Percentiles rank a stretch among this genome's conserved stretches.
phyloP scores from a whole-genome alignment of 805 yeast genomes.

The Kazachstania kunashirensis region DNA sequence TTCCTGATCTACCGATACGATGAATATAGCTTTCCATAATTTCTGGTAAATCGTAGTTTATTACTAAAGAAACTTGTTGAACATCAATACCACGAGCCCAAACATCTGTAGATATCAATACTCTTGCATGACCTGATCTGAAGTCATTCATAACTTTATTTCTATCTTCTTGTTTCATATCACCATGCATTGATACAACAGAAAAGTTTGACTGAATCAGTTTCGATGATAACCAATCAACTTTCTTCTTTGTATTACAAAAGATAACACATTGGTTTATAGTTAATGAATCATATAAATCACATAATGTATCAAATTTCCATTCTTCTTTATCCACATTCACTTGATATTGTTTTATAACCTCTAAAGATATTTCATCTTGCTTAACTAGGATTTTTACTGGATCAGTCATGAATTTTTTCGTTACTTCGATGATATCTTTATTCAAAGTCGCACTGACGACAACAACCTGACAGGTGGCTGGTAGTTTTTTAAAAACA shows the following conservation, averaged over 20 bases:
- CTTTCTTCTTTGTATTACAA: conserved; percentile 93
- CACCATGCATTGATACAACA: conserved; percentile 92
- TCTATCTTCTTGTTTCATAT: conserved; percentile 88
- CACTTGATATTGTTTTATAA: conserved; percentile 85
- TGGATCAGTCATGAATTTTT: conserved; percentile 90
- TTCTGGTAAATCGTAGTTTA: conserved; percentile 86
- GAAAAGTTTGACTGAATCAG: conserved; percentile 76
- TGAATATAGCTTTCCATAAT: conserved; percentile 92
- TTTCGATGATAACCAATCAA: conserved; percentile 74
- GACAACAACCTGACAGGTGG: conserved; percentile 85
- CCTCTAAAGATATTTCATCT: conserved; percentile 92
- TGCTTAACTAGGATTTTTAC: conserved; percentile 88
- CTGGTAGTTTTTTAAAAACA: conserved; percentile 80
- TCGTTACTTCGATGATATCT: conserved; percentile 84
- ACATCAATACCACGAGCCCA: conserved; percentile 98
- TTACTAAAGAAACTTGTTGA: conserved; percentile 91
- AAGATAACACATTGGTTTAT: conserved; percentile 96
- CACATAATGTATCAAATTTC: conserved; percentile 92
- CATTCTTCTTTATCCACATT: conserved; percentile 87
- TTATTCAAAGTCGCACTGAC: conserved; percentile 91
- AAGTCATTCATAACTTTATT: conserved; percentile 93
- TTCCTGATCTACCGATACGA: conserved; percentile 96
- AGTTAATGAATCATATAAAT: conserved; percentile 87
- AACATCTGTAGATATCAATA: conserved; percentile 85
- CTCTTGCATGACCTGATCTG: conserved; percentile 88